These are phyloP conservation scores for Erodium texanum DNA, from an alignment of 441 rosid genomes.

Conservation along the genomic window DNA sequence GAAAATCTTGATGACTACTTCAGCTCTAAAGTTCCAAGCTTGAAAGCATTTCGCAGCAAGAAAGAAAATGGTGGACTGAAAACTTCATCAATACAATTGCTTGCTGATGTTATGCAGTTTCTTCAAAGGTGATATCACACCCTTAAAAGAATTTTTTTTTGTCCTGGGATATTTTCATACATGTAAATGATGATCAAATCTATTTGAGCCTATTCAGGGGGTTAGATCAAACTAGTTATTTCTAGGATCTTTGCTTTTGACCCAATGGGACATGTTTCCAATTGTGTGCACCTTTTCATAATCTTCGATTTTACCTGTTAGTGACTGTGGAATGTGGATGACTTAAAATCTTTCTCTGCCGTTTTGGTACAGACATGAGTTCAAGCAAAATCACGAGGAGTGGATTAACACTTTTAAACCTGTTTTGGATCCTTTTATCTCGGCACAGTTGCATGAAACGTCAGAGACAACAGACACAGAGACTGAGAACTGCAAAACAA, in stretches of 20 bases:
- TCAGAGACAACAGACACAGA: slow-evolving; percentile 39
- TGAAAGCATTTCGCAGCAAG: slow-evolving; percentile 50
- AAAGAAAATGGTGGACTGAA: slow-evolving; percentile 41
- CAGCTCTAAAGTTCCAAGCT: slow-evolving; percentile 68
- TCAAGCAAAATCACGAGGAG: slow-evolving; percentile 50
- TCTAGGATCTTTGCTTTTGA: not conserved
- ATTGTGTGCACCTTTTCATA: not conserved
- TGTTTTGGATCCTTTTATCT: slow-evolving; percentile 46
- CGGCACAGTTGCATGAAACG: slow-evolving; percentile 37
- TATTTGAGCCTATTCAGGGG: not conserved
- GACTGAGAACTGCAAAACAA: slow-evolving; percentile 53
- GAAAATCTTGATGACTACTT: slow-evolving; percentile 54
- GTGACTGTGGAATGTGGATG: not conserved
- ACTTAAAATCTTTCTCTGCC: slow-evolving; percentile 11
- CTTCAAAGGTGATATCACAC: slow-evolving; percentile 50
- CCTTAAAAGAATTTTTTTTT: not conserved
- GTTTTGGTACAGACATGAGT: slow-evolving; percentile 56
- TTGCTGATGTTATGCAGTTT: slow-evolving; percentile 51
- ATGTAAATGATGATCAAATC: not conserved
- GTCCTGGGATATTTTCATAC: not conserved
- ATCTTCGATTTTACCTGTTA: not conserved
- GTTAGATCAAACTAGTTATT: not conserved
- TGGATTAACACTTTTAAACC: slow-evolving; percentile 74
- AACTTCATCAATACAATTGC: slow-evolving; percentile 38
- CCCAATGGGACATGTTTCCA: not conserved